Evolutionary conservation across 2,329 filamentous ascomycete species (phyloP).

Genomic region (Fusarium robinianum): DNA sequence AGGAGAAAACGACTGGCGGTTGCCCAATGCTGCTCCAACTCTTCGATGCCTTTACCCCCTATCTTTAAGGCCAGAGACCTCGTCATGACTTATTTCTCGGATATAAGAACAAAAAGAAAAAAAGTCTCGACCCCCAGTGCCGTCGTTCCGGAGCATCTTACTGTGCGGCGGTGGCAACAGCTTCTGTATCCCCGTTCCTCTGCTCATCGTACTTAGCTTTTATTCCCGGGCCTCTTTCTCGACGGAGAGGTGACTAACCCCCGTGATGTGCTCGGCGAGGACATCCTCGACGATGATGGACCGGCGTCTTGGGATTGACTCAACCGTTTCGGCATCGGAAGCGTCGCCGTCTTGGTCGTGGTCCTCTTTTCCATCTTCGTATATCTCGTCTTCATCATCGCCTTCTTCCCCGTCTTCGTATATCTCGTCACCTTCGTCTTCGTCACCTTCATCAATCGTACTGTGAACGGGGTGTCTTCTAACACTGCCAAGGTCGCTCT

Average conservation of each 20-base stretch:
- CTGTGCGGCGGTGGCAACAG: conserved; percentile 14
- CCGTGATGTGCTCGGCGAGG: conserved; percentile 63
- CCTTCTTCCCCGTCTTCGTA: conserved; percentile 43
- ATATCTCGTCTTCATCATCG: conserved; percentile 49
- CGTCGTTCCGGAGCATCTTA: conserved; percentile 23
- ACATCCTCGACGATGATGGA: conserved; percentile 49
- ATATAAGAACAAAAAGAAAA: conserved; percentile 2
- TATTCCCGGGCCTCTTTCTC: conserved; percentile 44
- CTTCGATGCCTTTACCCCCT: too few species aligned
- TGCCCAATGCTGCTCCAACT: too few species aligned
- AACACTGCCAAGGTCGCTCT: conserved; percentile 50
- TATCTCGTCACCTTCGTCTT: conserved; percentile 43
- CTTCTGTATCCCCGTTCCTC: conserved; percentile 22
- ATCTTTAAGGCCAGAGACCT: neutral
- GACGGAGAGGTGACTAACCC: conserved; percentile 57
- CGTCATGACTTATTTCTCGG: conserved; percentile 9
- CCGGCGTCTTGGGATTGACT: conserved; percentile 9
- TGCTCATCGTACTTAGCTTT: conserved; percentile 38
- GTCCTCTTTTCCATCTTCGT: conserved; percentile 28
- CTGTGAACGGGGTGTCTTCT: too few species aligned
- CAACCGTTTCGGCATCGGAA: neutral
- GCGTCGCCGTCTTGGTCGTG: conserved; percentile 27
- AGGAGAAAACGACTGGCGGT: too few species aligned
- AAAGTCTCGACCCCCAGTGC: too few species aligned
- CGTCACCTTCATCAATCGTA: too few species aligned